Evolutionary conservation across 2,329 filamentous ascomycete genomes (phyloP), one percentile per base, ranked within the genome.

Genomic region (Acrocalymma vagum): DNA sequence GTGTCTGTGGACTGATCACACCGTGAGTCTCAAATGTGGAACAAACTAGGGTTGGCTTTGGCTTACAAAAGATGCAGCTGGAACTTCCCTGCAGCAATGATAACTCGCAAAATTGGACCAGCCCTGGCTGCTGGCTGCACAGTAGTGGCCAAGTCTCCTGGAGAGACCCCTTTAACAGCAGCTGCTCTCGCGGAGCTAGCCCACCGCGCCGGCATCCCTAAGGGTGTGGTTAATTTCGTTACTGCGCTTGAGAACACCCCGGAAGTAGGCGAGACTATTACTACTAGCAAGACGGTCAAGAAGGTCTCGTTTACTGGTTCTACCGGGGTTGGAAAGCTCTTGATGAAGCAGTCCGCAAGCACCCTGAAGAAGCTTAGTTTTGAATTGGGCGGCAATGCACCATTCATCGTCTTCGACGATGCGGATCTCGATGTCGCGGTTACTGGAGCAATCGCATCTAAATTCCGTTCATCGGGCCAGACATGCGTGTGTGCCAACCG

Each of bases 361-460:
- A 96, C 91, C 0, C 75, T 90, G 18, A 97, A 97, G 80, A 89
- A 89, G 65, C 77, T 89, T 2, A 94, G 89, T 0, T 88, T 96
- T 69, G 93, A 97, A 69, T 86, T 97, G 1, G 93, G 93, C 38
- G 94, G 93, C 31, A 97, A 97, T 68, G 89, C 93, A 0, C 93
- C 93, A 1, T 95, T 96, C 67, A 96, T 97, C 54, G 90, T 97
- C 22, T 97, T 97, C 63, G 91, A 97, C 62, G 93, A 97, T 62
- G 89, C 93, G 14, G 90, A 97, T 64, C 74, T 97, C 14, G 92
- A 96, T 44, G 75, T 78, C 4, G 94, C 94, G 3, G 90, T 97
- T 1, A 75, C 83, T 0, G 93, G 92, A 17, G 91, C 91, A 31
- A 82, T 97, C 38, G 76, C 85, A 16, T 92, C 84, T 62, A 99